phyloP scores from a whole-genome alignment of 345 rosid genomes.

The Gossypium thurberi region DNA sequence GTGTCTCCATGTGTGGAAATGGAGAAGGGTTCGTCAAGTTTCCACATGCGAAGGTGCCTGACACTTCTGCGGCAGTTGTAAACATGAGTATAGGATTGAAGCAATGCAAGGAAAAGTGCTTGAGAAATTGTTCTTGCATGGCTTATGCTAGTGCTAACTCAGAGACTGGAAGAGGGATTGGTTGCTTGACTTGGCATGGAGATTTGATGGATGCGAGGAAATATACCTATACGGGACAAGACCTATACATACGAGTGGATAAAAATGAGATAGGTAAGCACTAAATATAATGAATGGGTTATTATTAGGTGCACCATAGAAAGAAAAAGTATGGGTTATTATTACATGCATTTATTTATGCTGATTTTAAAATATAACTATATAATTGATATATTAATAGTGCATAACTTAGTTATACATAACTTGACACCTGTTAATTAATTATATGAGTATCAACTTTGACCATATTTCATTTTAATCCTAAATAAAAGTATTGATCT shows the following conservation, averaged over 20 bases:
- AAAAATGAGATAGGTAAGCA: slow-evolving; percentile 41
- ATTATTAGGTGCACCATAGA: no score
- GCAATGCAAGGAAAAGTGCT: slow-evolving; percentile 34
- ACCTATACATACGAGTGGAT: slow-evolving; percentile 38
- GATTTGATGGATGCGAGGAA: slow-evolving; percentile 35
- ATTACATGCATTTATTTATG: no score
- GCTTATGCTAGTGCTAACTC: slow-evolving; percentile 46
- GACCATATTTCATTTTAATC: no score
- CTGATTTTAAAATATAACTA: no score
- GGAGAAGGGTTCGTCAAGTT: slow-evolving; percentile 52
- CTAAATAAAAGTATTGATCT: no score
- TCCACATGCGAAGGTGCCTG: slow-evolving; percentile 40
- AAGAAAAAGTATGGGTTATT: no score
- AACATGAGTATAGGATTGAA: slow-evolving; percentile 36
- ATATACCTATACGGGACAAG: slow-evolving; percentile 32
- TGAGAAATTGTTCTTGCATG: slow-evolving; percentile 45
- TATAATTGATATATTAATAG: no score
- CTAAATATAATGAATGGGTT: no score
- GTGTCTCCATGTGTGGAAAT: slow-evolving; percentile 12
- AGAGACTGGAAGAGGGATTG: slow-evolving; percentile 27
- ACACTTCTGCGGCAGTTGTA: slow-evolving; percentile 29
- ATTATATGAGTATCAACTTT: no score
- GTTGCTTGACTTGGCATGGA: slow-evolving; percentile 52
- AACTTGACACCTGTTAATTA: no score
- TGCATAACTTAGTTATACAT: no score